Evolutionary conservation across 495 filamentous ascomycete genomes (phyloP).

Genomic region (Lasiosphaeria miniovina): DNA sequence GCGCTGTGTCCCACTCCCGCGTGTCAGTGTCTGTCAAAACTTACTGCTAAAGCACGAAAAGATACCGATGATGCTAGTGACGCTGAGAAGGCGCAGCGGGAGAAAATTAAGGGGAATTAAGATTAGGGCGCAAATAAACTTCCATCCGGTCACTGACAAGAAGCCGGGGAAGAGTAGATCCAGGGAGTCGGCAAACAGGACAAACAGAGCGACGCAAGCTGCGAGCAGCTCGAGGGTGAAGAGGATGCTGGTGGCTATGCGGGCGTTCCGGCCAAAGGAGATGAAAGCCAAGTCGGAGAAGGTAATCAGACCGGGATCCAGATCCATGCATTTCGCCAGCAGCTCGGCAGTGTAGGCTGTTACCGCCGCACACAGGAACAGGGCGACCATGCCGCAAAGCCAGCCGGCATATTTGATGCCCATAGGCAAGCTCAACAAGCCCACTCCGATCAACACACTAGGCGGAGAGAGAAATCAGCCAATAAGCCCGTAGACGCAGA

Average conservation of each 20-base stretch:
- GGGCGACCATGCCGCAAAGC: slow-evolving; percentile 74
- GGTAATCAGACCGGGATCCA: slow-evolving; percentile 69
- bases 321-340: slow-evolving; percentile 84
- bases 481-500: background rate
- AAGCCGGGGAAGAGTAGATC: slow-evolving; percentile 69
- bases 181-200: slow-evolving; percentile 91
- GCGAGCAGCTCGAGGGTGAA: slow-evolving; percentile 88
- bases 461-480: slow-evolving; percentile 18
- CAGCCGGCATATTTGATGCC: slow-evolving; percentile 89
- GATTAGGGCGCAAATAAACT: slow-evolving; percentile 77
- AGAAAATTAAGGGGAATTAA: slow-evolving; percentile 82
- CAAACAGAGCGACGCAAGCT: slow-evolving; percentile 84
- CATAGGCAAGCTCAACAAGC: slow-evolving; percentile 82
- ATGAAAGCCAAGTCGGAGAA: slow-evolving; percentile 94
- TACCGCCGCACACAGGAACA: slow-evolving; percentile 66
- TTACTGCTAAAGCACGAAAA: slow-evolving; percentile 81
- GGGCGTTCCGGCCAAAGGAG: slow-evolving; percentile 80
- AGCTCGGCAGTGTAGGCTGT: slow-evolving; percentile 87
- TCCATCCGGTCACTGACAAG: slow-evolving; percentile 72
- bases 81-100: slow-evolving; percentile 78
- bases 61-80: slow-evolving; percentile 89
- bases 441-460: slow-evolving; percentile 83
- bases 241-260: slow-evolving; percentile 75
- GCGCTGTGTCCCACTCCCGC: background rate
- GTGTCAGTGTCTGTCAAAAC: slow-evolving; percentile 26